These are phyloP conservation scores for Phalaenopsis equestris DNA, from an alignment of 106 monocot species.

Conservation along the genomic window DNA sequence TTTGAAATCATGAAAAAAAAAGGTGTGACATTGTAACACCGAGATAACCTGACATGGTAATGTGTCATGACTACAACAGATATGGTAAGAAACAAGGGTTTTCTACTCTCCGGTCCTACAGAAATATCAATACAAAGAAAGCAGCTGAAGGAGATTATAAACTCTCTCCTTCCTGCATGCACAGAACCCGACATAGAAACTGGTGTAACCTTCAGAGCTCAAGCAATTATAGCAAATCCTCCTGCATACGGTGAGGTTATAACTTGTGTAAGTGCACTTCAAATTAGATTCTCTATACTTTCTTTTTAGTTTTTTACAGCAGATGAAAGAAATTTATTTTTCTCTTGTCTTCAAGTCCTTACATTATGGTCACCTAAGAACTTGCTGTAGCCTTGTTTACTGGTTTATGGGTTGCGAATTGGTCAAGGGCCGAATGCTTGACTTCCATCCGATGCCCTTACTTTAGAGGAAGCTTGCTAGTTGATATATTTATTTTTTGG, in stretches of 20 bases:
- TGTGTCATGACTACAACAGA: conserved; percentile 25
- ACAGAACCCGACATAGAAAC: conserved; percentile 91
- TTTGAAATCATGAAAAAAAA: background rate
- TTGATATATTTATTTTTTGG: background rate
- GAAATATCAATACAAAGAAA: conserved; percentile 77
- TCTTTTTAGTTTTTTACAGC: background rate
- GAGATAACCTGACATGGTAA: background rate
- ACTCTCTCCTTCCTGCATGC: conserved; percentile 90
- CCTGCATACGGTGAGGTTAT: conserved; percentile 82
- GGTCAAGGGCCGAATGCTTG: background rate
- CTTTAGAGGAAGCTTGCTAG: background rate
- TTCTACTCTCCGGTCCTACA: conserved; percentile 68
- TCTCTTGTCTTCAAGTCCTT: background rate
- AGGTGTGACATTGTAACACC: background rate
- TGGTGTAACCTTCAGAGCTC: conserved; percentile 69
- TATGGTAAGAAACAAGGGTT: conserved; percentile 81
- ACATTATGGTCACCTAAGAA: background rate
- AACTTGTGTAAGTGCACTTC: background rate
- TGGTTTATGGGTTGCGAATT: background rate
- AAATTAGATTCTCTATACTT: too few relatives aligned
- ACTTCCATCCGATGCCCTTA: background rate
- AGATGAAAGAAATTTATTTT: too few relatives aligned
- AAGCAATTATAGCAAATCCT: conserved; percentile 96
- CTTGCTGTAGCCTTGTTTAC: background rate
- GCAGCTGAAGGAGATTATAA: conserved; percentile 82